Evolutionary conservation across 768 basidiomycete genomes (phyloP), one percentile per base, ranked within the genome.

Genomic region (Megacollybia marginata): DNA sequence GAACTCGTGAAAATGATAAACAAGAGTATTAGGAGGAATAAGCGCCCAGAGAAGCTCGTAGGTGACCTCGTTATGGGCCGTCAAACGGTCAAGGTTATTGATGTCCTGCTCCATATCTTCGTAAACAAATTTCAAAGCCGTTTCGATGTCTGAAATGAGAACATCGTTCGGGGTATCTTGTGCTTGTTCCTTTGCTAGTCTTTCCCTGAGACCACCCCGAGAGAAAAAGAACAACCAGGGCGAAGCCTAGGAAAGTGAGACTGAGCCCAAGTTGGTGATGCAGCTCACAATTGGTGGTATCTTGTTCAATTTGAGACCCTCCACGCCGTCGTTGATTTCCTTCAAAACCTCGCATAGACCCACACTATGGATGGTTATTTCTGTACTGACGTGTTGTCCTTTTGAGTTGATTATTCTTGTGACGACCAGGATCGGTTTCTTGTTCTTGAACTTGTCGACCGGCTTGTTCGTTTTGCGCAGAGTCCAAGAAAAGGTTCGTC

Each of bases 31-130:
- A 13, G 59, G 57, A 4, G 46, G 49, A 52, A 66, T 59, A 18
- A 68, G 36, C 18, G 56, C 57, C 63, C 65, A 67, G 2, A 68
- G 60, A n/a, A 65, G 60, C n/a, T 57, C 52, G 55, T 52, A 65
- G 2, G 60, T 57, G 51, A 66, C 62, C 35, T 55, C 51, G 5
- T 56, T 48, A 10, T 52, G 38, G 11, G 55, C 32, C 10, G 50
- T 33, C 35, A 57, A 42, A 18, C 15, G 13, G 5, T 52, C 32
- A n/a, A 55, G 32, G 23, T 62, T 56, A 11, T 48, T 33, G 16
- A 59, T 43, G 23, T 44, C 52, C 33, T 33, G 23, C 9, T 45
- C 23, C 20, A 58, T 51, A 34, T 59, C 53, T 42, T 57, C 50
- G 4, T 58, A 38, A 33, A 56, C 46, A 34, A 53, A 60, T 4